Base-by-base conservation (phyloP, 495 filamentous ascomycete species). In the Podospora anserina region DNA sequence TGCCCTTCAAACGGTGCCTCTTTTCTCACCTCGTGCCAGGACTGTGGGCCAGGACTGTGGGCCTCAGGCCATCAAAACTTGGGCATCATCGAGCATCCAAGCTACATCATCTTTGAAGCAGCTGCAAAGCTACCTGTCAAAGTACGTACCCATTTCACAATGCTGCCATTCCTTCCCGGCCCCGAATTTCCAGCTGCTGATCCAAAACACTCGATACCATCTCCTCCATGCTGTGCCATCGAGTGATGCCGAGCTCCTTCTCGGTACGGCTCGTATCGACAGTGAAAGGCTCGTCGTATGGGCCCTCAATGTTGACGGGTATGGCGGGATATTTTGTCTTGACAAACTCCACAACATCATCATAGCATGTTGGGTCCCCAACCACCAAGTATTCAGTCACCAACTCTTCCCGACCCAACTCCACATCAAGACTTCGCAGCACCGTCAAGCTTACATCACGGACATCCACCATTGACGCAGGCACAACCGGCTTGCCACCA, bases 401-500 rank as follows among this genome's bases (percentile, higher is more conserved):
- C 63, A 59, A 39, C 26, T 34, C 63, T 0, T 71, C 77, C 61
- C 71, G 69, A 1, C 32, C 7, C 16, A 78, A 67, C 1, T 71
- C 66, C 9, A 72, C 63, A 44, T 78, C 69, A 15, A 82, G 32
- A 0, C 75, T 72, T 63, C 71, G 77, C 64, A 84, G 57, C 32
- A 79, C 76, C 1, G 74, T 78, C 11, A 77, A 73, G 15, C 78
- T 78, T 1, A 83, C 79, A 68, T 84, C 81, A n/a, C 74, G 70
- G 27, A 83, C 69, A 66, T 84, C 76, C n/a, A 82, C 81, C 32
- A 69, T 73, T 1, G 68, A 71, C 3, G 72, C 58, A 0, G 20
- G 64, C 0, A 65, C 57, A 18, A 44, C 5, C 1, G 73, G 70
- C 26, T 69, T 19, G 67, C 71, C 65, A 77, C 75, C 44, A 78